Base-by-base conservation (phyloP, 306 rosid species). In the Lagenaria siceraria region DNA sequence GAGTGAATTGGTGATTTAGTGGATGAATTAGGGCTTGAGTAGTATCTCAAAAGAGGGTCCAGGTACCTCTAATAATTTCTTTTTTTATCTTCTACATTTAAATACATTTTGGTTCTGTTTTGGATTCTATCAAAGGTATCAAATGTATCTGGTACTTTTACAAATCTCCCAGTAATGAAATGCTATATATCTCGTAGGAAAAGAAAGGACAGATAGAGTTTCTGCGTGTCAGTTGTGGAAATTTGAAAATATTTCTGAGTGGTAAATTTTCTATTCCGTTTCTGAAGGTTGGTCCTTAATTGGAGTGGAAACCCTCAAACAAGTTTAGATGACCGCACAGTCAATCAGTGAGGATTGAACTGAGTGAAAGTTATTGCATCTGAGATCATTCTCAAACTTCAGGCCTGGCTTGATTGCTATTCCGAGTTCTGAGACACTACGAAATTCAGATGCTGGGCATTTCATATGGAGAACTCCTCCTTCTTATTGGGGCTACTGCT, bases 381-480 rank as follows among this genome's bases (percentile, higher is more conserved):
- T 40, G 55, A 22, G 18, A 69, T 69, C 54, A 13, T 69, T 69
- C 55, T 69, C 35, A 13, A 69, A 6, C 75, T n/a, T 29, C 54
- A 21, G 55, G 74, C 53, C 53, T 38, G 31, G 74, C 52, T 69
- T 69, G 56, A 24, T 22, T 43, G 75, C 54, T n/a, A 13, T 73
- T 14, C 46, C 4, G 61, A 73, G 48, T 27, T 51, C 27, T n/a
- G n/a, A 27, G 65, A 35, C 21, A 4, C 35, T 24, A 48, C 11
- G 31, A 78, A 53, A 21, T 51, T 75, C 15, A 11, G 58, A 87
- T 87, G 90, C 73, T 87, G 4, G 90, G 90, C 24, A 70, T 84
- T 63, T 84, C 85, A 4, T 84, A 87, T 8, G 85, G 83, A 29
- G 88, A 84, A 78, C 77, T 87, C 78, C 81, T 87, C 58, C 86